Base-by-base conservation (phyloP, 495 filamentous ascomycete species). In the Oidiodendron maius region DNA sequence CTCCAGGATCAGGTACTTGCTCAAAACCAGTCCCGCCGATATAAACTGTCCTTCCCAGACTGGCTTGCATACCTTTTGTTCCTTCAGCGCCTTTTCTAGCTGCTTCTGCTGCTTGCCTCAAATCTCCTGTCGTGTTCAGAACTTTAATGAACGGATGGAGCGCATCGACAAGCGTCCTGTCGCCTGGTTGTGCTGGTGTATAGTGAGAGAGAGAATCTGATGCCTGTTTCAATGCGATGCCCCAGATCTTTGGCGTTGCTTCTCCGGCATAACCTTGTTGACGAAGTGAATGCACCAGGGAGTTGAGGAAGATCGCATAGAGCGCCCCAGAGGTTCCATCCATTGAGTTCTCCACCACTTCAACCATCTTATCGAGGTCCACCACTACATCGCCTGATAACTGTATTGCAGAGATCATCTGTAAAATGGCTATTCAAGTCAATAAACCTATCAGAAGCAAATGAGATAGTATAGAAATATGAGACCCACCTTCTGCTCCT, bases 241-340 rank as follows among this genome's bases (percentile, higher is more conserved):
- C 81, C 91, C 90, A 97, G 15, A 84, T 72, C 12, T 74, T 61
- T 0, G 70, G 61, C 0, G 70, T 74, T 3, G 77, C 60, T 32
- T 76, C 64, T 21, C 71, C 66, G 35, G 62, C 52, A 0, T 50
- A 51, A 56, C 74, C 64, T 44, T 85, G 75, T 8, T 70, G 69
- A 25, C 83, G 81, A 12, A 98, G 71, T 1, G 83, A 81, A 50
- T 85, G 80, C 16, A 86, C 83, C 1, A 98, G 81, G 0, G 91
- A 81, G 63, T 96, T 96, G 44, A 98, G 75, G 74, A 96, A 98
- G 55, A 98, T 98, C 30, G 90, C 87, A 64, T 95, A 96, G 22
- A 98, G 72, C 4, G 94, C 93, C 2, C 93, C 93, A 0, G 89
- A 95, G 10, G 93, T 98, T 40, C 93, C 93, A 61, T 96, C 93